Evolutionary conservation across 805 yeast species (phyloP), one percentile per base, ranked within the genome.

Genomic region (Metschnikowia chrysomelidarum): DNA sequence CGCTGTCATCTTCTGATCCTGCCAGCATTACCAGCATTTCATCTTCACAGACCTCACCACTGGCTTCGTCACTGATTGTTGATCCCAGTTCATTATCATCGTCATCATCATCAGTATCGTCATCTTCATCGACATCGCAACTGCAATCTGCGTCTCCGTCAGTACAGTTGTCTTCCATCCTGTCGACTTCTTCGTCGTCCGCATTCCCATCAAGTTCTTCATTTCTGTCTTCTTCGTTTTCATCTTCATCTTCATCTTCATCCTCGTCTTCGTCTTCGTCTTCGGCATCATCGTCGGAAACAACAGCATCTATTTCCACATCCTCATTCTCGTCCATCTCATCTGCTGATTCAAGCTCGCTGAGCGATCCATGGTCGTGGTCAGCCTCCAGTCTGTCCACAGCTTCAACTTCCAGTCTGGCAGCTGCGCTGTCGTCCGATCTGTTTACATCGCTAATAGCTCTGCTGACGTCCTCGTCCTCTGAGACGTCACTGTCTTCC

Each of bases 71-170:
- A n/a, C n/a, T n/a, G n/a, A n/a, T n/a, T n/a, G n/a, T n/a, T n/a
- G n/a, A n/a, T n/a, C n/a, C n/a, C n/a, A n/a, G n/a, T n/a, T n/a
- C n/a, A n/a, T n/a, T n/a, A n/a, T n/a, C n/a, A 3, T 7, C 8
- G 13, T 7, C 15, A 7, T 16, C 21, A 10, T 30, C 42, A 13
- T 34, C 43, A 2, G 30, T 44, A 4, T 20, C 48, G 7, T 30
- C 42, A 10, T 27, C 15, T 10, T 5, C 16, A 11, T 24, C 35
- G 22, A 52, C 57, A 4, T 43, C 54, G 10, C 24, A 37, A 16
- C 55, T 57, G 8, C 45, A n/a, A n/a, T n/a, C 54, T 3, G 46
- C 58, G 5, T 50, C 56, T 19, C 46, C 59, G 5, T 43, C 56
- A 3, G 21, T 31, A 2, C 11, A 19, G 2, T 32, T 32, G 24